Conservation (phyloP, 768 basidiomycete species). For the Inosperma sp. region DNA sequence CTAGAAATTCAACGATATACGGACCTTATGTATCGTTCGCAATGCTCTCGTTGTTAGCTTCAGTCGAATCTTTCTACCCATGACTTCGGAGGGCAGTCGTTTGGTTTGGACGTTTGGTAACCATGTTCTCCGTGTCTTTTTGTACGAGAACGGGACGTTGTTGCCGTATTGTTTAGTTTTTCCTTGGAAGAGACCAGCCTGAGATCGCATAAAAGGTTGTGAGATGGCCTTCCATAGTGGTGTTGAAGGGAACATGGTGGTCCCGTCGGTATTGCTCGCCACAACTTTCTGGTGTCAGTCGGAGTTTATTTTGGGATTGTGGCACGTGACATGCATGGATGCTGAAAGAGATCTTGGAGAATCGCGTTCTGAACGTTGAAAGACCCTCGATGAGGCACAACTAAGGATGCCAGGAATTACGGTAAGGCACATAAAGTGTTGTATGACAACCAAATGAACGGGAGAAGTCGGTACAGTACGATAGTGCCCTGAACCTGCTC, state of each 20-base stretch:
- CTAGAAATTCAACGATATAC: slow-evolving; percentile 27
- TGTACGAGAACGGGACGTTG: slow-evolving; percentile 84
- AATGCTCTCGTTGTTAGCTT: slow-evolving; percentile 75
- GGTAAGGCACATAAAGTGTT: too few relatives aligned
- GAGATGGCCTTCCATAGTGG: slow-evolving; percentile 40
- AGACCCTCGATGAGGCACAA: too few relatives aligned
- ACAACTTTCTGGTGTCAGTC: neutral
- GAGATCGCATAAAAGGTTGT: slow-evolving; percentile 75
- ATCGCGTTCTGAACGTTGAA: too few relatives aligned
- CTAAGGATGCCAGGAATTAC: too few relatives aligned
- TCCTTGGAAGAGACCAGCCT: slow-evolving; percentile 80
- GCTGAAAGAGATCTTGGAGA: too few relatives aligned
- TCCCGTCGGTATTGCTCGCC: neutral
- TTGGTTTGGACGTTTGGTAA: slow-evolving; percentile 83
- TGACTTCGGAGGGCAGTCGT: slow-evolving; percentile 60
- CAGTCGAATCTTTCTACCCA: slow-evolving; percentile 54
- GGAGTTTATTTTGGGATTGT: too few relatives aligned
- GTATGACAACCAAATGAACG: too few relatives aligned
- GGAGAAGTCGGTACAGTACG: too few relatives aligned
- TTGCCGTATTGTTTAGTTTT: slow-evolving; percentile 78
- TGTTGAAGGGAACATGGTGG: slow-evolving; percentile 28
- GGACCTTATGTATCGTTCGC: slow-evolving; percentile 83
- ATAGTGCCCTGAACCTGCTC: too few relatives aligned
- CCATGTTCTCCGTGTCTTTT: slow-evolving; percentile 86
- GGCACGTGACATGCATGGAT: too few relatives aligned